Evolutionary conservation across 805 yeast species (phyloP).

Genomic region (Candida xiaguanensis): DNA sequence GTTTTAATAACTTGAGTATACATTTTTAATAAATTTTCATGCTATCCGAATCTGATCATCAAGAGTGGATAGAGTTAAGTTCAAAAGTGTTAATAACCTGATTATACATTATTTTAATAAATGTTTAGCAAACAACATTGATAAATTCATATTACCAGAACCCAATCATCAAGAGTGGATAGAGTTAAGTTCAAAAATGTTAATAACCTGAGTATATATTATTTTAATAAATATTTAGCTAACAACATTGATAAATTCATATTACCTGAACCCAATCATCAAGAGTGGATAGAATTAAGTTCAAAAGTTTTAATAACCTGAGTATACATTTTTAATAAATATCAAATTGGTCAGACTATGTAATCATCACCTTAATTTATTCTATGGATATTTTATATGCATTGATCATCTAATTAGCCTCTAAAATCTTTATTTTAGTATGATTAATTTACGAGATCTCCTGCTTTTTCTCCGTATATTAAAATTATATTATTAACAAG

Average conservation of each 20-base stretch:
- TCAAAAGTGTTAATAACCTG: not conserved
- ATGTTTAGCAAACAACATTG: slow-evolving; percentile 28
- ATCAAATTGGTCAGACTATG: too few relatives aligned
- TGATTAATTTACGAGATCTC: too few relatives aligned
- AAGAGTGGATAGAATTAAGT: slow-evolving; percentile 7
- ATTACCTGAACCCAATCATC: slow-evolving; percentile 9
- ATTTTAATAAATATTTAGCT: slow-evolving; percentile 27
- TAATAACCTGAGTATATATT: too few relatives aligned
- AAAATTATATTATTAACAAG: too few relatives aligned
- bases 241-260: slow-evolving; percentile 19
- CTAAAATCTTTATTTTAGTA: too few relatives aligned
- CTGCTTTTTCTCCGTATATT: too few relatives aligned
- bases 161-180: slow-evolving; percentile 11
- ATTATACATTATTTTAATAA: slow-evolving; percentile 27
- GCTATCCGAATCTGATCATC: slow-evolving; percentile 9
- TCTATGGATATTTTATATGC: too few relatives aligned
- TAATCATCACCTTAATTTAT: too few relatives aligned
- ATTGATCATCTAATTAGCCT: too few relatives aligned
- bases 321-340: too few relatives aligned
- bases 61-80: slow-evolving; percentile 7
- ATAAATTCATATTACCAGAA: slow-evolving; percentile 1
- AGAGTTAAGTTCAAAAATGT: not conserved
- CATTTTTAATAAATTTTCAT: too few relatives aligned
- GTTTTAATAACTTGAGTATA: too few relatives aligned
- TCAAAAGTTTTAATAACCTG: not conserved